Conservation (phyloP, 495 filamentous ascomycete species). For the Chaetomium cochliodes region DNA sequence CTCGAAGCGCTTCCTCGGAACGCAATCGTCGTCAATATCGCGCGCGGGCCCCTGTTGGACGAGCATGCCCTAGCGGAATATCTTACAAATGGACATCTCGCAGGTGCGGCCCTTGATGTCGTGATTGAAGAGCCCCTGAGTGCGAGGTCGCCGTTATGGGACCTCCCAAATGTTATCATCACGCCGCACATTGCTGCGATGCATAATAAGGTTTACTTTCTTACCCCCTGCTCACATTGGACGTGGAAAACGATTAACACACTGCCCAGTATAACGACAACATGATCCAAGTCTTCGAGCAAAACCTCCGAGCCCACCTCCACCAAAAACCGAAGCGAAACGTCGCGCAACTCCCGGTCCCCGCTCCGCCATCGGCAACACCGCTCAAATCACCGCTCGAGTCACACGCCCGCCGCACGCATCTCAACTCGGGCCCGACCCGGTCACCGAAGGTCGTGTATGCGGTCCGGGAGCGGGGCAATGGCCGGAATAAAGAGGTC, state of each 20-base stretch:
- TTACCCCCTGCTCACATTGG: not conserved
- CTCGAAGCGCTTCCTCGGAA: not conserved
- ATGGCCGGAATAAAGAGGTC: no score
- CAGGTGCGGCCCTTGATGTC: not conserved
- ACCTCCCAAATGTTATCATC: constrained; percentile 4
- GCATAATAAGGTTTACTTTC: not conserved
- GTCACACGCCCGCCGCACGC: not conserved
- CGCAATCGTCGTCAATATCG: constrained; percentile 9
- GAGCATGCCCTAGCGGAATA: constrained; percentile 2
- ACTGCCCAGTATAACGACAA: not conserved
- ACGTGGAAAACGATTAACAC: not conserved
- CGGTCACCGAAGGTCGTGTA: not conserved
- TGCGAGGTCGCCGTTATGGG: not conserved
- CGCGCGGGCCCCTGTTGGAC: not conserved
- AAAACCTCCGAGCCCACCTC: not conserved
- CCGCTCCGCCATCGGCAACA: not conserved
- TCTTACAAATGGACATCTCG: constrained; percentile 3
- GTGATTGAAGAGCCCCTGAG: not conserved
- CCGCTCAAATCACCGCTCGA: not conserved
- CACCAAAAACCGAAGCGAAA: constrained; percentile 1
- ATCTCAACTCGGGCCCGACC: not conserved
- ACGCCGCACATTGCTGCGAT: constrained; percentile 2
- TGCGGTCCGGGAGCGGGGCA: not conserved
- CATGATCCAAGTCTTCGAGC: not conserved
- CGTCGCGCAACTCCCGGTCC: not conserved